Conservation (phyloP, 345 rosid genomes). For the Pistacia integerrima region DNA sequence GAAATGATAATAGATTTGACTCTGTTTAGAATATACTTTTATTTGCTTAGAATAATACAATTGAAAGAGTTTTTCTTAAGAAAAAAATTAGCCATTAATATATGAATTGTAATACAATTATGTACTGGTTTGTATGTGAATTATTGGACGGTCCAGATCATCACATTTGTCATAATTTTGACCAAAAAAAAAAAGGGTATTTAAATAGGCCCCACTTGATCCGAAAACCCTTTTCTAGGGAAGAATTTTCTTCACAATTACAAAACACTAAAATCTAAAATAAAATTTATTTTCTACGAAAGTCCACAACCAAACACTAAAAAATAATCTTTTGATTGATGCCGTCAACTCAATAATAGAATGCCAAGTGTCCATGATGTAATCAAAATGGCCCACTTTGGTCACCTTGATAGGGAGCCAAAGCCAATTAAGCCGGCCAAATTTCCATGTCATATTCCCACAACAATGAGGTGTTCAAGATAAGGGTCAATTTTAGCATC, state of each 20-base stretch:
- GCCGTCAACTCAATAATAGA: conserved; percentile 15
- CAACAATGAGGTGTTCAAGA: background rate
- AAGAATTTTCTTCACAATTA: background rate
- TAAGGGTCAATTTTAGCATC: conserved; percentile 11
- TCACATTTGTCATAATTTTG: conserved; percentile 8
- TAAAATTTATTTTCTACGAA: background rate
- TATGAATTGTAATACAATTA: background rate
- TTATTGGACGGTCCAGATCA: background rate
- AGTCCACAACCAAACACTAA: background rate
- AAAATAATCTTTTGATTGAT: background rate
- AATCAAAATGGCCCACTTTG: background rate
- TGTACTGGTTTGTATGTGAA: background rate
- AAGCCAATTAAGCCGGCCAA: conserved; percentile 18
- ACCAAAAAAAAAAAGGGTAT: background rate
- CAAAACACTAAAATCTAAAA: background rate
- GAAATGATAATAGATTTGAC: no score
- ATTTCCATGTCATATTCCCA: conserved; percentile 12
- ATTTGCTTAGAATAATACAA: no score
- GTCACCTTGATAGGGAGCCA: conserved; percentile 16
- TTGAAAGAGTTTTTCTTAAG: background rate
- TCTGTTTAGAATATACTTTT: no score
- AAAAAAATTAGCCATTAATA: background rate
- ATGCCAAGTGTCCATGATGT: conserved; percentile 14
- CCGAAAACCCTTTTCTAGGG: background rate
- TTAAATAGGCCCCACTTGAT: background rate